These are phyloP conservation scores for Rubus idaeus DNA, from an alignment of 306 rosid species.

Conservation along the genomic window DNA sequence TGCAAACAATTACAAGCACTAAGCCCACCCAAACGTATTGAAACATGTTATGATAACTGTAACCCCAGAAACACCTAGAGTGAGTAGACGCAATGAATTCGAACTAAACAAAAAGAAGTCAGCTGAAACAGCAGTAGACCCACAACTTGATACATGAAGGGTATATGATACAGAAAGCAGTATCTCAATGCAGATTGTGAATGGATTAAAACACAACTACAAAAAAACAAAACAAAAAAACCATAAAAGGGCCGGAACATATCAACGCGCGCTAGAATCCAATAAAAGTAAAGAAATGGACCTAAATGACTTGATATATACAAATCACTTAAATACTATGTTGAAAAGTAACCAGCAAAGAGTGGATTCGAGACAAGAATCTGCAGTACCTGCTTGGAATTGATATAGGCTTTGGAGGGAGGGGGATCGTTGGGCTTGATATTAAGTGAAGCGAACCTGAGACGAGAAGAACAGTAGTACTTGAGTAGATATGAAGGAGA, in stretches of 20 bases:
- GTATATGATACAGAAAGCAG: not conserved
- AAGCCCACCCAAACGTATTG: not conserved
- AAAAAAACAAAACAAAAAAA: constrained; percentile 12
- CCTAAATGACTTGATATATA: constrained; percentile 19
- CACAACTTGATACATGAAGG: constrained; percentile 1
- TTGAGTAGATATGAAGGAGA: not conserved
- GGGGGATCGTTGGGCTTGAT: constrained; percentile 34
- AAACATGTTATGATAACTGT: not conserved
- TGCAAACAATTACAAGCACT: not conserved
- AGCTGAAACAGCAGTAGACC: constrained; percentile 14
- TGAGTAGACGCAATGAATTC: not conserved
- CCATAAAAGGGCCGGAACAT: constrained; percentile 19
- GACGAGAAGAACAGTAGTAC: constrained; percentile 18
- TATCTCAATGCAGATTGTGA: constrained; percentile 15
- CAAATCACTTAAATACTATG: constrained; percentile 39
- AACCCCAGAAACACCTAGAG: not conserved
- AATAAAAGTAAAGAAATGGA: constrained; percentile 1
- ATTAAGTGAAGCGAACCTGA: constrained; percentile 14
- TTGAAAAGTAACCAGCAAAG: constrained; percentile 12
- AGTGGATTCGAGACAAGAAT: constrained; percentile 11
- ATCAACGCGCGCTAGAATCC: constrained; percentile 14
- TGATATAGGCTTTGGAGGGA: constrained; percentile 32
- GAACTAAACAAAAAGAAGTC: not conserved
- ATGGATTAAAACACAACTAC: constrained; percentile 12
- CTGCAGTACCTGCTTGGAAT: constrained; percentile 40